Conservation (phyloP, 805 yeast species). For the Starmerella sp. region DNA sequence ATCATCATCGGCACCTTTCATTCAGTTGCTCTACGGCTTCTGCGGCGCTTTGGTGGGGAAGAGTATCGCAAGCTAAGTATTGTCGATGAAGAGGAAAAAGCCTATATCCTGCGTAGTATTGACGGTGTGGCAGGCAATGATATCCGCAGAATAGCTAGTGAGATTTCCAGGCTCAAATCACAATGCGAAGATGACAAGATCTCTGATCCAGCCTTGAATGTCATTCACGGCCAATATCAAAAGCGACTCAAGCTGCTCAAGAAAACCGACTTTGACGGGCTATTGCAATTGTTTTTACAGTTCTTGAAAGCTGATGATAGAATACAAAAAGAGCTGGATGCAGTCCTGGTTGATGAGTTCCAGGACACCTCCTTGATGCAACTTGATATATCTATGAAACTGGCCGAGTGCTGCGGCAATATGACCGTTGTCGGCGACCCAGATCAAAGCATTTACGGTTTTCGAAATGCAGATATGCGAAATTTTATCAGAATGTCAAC, state of each 20-base stretch:
- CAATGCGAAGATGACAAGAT: not conserved
- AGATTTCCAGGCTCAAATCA: not conserved
- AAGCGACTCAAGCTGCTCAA: conserved; percentile 33
- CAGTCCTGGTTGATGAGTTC: conserved; percentile 84
- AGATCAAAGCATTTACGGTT: conserved; percentile 87
- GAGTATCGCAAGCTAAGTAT: conserved; percentile 37
- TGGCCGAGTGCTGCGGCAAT: conserved; percentile 32
- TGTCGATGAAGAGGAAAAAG: conserved; percentile 56
- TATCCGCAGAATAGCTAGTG: conserved; percentile 28
- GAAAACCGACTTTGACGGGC: conserved; percentile 73
- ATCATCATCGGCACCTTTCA: conserved; percentile 84
- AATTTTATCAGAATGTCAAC: conserved; percentile 51
- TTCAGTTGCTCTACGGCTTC: conserved; percentile 56
- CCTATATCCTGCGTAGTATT: conserved; percentile 30
- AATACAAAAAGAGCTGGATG: conserved; percentile 44
- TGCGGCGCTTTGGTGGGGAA: conserved; percentile 42
- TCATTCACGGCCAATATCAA: conserved; percentile 44
- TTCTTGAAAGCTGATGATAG: conserved; percentile 32
- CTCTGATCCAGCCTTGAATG: not conserved
- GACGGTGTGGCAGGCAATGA: not conserved
- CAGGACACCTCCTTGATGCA: conserved; percentile 84
- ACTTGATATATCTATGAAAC: conserved; percentile 48
- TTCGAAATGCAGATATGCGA: conserved; percentile 63
- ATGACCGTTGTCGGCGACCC: conserved; percentile 93
- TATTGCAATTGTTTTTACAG: conserved; percentile 45